Percentiles rank a stretch among this genome's conserved stretches.
Evolutionary conservation across 2,329 filamentous ascomycete genomes (phyloP).

Genomic region (Coniella lustricola): DNA sequence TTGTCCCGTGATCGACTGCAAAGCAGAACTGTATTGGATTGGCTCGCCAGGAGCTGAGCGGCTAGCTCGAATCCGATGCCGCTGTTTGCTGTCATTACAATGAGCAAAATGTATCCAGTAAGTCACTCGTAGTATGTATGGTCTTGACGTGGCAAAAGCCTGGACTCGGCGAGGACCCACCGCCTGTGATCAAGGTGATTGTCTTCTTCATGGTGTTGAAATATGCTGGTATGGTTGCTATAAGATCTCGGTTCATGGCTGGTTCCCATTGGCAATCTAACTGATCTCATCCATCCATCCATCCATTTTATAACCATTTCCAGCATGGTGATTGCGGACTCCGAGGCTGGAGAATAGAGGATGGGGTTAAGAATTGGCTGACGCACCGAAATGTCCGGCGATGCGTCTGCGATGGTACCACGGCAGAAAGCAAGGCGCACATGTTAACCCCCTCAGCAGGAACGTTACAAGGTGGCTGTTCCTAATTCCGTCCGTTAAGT

Average conservation of each 20-base stretch:
- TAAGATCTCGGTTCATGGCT: too few species aligned
- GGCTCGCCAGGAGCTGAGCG: not conserved
- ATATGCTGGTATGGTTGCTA: too few species aligned
- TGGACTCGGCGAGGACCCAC: not conserved
- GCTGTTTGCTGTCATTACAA: not conserved
- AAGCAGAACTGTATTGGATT: not conserved
- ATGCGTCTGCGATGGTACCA: not conserved
- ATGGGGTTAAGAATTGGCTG: not conserved
- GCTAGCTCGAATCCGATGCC: conserved; percentile 4
- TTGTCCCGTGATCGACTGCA: conserved; percentile 4
- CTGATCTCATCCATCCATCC: not conserved
- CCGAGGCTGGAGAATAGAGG: not conserved
- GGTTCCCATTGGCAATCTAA: too few species aligned
- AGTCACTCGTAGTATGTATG: too few species aligned
- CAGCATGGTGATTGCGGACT: not conserved
- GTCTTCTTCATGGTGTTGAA: not conserved
- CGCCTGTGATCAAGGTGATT: conserved; percentile 1
- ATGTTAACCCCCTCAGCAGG: too few species aligned
- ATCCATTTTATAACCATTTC: not conserved
- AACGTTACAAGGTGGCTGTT: too few species aligned
- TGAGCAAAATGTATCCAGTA: not conserved
- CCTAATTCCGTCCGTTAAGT: too few species aligned
- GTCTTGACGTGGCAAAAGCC: too few species aligned
- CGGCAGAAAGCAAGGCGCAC: too few species aligned
- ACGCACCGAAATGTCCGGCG: not conserved